phyloP scores from a whole-genome alignment of 768 basidiomycete genomes.

The Serendipita sp. region DNA sequence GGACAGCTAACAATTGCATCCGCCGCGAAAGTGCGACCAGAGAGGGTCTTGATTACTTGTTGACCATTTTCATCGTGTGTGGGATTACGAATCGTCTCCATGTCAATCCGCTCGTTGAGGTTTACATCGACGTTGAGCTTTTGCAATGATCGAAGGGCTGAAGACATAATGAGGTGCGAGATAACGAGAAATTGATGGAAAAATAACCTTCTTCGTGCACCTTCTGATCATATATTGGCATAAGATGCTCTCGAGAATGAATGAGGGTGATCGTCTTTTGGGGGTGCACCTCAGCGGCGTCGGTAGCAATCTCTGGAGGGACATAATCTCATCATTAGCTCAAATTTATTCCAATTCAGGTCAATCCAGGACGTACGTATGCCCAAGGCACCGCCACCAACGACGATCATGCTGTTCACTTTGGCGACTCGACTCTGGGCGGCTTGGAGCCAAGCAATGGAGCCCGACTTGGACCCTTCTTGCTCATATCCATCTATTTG shows the following conservation, averaged over 20 bases:
- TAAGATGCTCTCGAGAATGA: constrained; percentile 38
- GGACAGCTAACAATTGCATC: neutral
- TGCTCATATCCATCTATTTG: too few species aligned
- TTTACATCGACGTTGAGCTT: neutral
- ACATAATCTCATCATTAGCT: constrained; percentile 8
- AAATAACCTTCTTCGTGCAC: constrained; percentile 32
- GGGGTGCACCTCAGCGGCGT: constrained; percentile 40
- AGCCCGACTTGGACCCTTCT: neutral
- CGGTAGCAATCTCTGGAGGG: constrained; percentile 41
- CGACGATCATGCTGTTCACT: constrained; percentile 38
- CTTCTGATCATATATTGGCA: constrained; percentile 34
- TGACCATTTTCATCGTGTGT: neutral
- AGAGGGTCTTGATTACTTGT: neutral
- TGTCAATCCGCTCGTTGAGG: neutral
- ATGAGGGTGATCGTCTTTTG: constrained; percentile 38
- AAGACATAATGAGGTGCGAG: neutral
- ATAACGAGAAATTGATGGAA: neutral
- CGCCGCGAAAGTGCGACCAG: neutral
- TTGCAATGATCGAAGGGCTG: neutral
- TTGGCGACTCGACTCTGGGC: constrained; percentile 32
- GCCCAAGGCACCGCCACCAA: constrained; percentile 60
- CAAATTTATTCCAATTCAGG: neutral
- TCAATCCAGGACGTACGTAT: constrained; percentile 34
- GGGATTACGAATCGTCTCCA: neutral
- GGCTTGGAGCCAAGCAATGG: constrained; percentile 19